Conservation (phyloP, 1,284 basidiomycete species). For the Cutaneotrichosporon cyanovorans region DNA sequence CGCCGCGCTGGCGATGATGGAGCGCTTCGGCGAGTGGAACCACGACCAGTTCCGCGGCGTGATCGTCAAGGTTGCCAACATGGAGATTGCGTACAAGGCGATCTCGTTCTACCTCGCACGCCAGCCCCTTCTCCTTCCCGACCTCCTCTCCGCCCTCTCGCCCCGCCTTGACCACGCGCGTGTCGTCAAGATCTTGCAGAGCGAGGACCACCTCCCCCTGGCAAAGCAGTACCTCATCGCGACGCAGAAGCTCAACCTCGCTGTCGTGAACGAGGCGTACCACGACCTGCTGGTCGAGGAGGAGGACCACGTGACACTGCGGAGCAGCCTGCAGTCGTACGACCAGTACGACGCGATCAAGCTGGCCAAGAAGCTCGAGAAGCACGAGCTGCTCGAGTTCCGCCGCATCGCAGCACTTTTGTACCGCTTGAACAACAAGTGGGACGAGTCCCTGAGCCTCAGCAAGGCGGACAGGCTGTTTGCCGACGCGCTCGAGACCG, state of each 20-base stretch:
- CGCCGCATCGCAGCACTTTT: constrained; percentile 86
- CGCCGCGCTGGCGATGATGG: constrained; percentile 52
- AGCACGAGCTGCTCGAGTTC: constrained; percentile 91
- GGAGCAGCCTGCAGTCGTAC: constrained; percentile 92
- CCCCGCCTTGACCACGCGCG: constrained; percentile 89
- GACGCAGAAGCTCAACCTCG: constrained; percentile 93
- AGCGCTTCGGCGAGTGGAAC: constrained; percentile 94
- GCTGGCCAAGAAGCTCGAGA: constrained; percentile 78
- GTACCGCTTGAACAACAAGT: constrained; percentile 66
- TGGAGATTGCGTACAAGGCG: constrained; percentile 72
- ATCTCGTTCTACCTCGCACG: constrained; percentile 68
- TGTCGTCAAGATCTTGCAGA: constrained; percentile 86
- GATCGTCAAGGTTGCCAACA: constrained; percentile 88
- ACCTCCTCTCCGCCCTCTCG: constrained; percentile 84
- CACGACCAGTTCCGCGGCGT: constrained; percentile 93
- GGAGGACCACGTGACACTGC: constrained; percentile 93
- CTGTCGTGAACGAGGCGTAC: constrained; percentile 95
- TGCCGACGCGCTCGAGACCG: constrained; percentile 88
- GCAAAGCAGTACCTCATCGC: constrained; percentile 94
- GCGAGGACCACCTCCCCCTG: constrained; percentile 80
- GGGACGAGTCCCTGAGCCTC: constrained; percentile 89
- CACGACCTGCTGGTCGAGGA: constrained; percentile 96
- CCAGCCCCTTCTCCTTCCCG: constrained; percentile 86
- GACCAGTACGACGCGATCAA: constrained; percentile 94
- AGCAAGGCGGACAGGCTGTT: constrained; percentile 95